Conservation (phyloP, 805 yeast species). For the Metschnikowia cubensis region DNA sequence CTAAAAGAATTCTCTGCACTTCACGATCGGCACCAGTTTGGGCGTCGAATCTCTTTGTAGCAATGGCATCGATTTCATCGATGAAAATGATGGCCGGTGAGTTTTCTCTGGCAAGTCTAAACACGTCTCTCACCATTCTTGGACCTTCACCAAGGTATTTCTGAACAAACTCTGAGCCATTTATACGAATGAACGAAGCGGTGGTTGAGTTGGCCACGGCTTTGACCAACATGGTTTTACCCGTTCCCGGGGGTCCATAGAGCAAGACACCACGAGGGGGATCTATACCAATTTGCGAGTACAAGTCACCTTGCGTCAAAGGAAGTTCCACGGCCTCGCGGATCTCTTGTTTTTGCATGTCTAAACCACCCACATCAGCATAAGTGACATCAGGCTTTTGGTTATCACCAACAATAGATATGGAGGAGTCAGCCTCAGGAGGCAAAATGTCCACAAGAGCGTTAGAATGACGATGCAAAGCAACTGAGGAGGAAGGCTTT, state of each 20-base stretch:
- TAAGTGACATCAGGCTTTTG: constrained; percentile 91
- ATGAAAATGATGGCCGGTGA: constrained; percentile 96
- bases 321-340: constrained; percentile 98
- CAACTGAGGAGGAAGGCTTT: constrained; percentile 93
- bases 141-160: constrained; percentile 99
- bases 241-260: constrained; percentile 99
- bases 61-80: constrained; percentile 98
- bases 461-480: constrained; percentile 96
- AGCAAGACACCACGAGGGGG: constrained; percentile 97
- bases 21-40: constrained; percentile 99
- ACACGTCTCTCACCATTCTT: constrained; percentile 98
- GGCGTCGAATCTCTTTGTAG: constrained; percentile 98
- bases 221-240: constrained; percentile 97
- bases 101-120: constrained; percentile 94
- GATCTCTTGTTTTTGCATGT: constrained; percentile 98
- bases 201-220: constrained; percentile 97
- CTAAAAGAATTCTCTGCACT: constrained; percentile 95
- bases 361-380: constrained; percentile 98
- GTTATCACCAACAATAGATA: constrained; percentile 89
- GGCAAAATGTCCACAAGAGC: constrained; percentile 96
- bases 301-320: constrained; percentile 89
- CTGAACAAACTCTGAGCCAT: constrained; percentile 97
- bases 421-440: constrained; percentile 97
- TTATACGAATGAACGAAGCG: constrained; percentile 93
- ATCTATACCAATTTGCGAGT: constrained; percentile 96